These are phyloP conservation scores for Russula vinacea DNA, from an alignment of 768 basidiomycete species.

Conservation along the genomic window DNA sequence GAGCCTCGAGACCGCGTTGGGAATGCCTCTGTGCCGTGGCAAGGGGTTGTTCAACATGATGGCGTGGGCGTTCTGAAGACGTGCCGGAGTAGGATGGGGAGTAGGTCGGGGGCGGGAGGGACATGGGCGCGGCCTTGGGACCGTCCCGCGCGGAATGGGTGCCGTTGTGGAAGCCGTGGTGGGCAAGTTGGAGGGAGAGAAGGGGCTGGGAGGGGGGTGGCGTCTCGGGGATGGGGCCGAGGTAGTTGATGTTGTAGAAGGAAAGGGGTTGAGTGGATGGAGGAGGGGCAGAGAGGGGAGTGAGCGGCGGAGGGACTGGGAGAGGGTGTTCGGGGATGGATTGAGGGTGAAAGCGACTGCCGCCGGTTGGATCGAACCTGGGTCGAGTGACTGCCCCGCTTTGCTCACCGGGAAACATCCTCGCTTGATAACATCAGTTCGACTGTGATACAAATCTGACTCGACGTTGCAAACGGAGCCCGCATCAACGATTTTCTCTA, in stretches of 20 bases:
- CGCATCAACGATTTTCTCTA: not conserved
- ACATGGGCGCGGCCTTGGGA: slow-evolving; percentile 54
- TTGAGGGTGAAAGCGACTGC: not conserved
- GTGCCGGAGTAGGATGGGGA: slow-evolving; percentile 34
- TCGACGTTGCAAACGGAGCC: too few relatives aligned
- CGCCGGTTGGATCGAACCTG: not conserved
- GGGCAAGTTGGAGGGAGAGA: slow-evolving; percentile 28
- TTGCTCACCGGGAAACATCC: not conserved
- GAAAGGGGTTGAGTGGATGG: not conserved
- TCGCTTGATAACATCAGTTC: not conserved
- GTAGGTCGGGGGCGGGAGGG: slow-evolving; percentile 68
- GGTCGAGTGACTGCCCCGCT: not conserved
- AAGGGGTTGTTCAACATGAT: slow-evolving; percentile 31
- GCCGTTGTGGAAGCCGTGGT: slow-evolving; percentile 20
- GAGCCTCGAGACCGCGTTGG: slow-evolving; percentile 30
- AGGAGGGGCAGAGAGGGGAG: slow-evolving; percentile 15
- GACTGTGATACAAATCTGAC: too few relatives aligned
- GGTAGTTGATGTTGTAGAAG: slow-evolving; percentile 17
- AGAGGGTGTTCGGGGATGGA: slow-evolving; percentile 26
- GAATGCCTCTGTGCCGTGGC: slow-evolving; percentile 16
- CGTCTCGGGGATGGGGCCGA: slow-evolving; percentile 30
- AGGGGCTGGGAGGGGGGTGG: slow-evolving; percentile 37
- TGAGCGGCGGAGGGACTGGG: slow-evolving; percentile 28
- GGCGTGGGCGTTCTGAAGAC: slow-evolving; percentile 32
- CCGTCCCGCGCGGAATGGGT: slow-evolving; percentile 30